These are phyloP conservation scores for Cladosporium cucumerinum DNA, from an alignment of 2,329 filamentous ascomycete genomes.

Conservation along the genomic window DNA sequence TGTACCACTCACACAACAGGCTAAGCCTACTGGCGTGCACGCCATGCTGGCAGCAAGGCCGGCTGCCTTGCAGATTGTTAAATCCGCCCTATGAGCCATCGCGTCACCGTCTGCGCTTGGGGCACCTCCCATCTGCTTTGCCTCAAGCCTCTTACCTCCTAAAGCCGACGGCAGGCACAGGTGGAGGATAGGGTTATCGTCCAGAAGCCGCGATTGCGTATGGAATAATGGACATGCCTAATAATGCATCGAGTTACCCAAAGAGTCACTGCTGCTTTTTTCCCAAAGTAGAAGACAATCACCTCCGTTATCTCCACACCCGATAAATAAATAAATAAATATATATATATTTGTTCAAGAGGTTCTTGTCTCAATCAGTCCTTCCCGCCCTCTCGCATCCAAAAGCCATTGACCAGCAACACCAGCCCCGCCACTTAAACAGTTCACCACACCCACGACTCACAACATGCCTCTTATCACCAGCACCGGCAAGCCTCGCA, in stretches of 20 bases:
- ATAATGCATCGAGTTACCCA: background rate
- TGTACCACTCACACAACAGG: background rate
- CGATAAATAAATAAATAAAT: background rate
- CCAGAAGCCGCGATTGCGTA: background rate
- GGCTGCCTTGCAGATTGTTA: slow-evolving; percentile 1
- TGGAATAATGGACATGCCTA: background rate
- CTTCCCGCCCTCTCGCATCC: background rate
- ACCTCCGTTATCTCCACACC: background rate
- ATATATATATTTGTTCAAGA: slow-evolving; percentile 5
- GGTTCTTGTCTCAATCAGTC: background rate
- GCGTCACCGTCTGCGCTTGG: slow-evolving; percentile 13
- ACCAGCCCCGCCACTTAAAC: slow-evolving; percentile 1
- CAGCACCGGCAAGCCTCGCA: slow-evolving; percentile 53
- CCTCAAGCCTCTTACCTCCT: background rate
- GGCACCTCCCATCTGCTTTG: background rate
- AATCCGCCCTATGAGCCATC: slow-evolving; percentile 1
- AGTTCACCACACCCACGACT: slow-evolving; percentile 17
- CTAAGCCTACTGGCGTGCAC: background rate
- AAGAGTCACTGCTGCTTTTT: background rate
- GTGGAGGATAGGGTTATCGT: background rate
- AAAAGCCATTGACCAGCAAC: slow-evolving; percentile 1
- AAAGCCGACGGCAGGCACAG: background rate
- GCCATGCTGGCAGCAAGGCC: background rate
- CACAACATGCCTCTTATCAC: slow-evolving; percentile 41
- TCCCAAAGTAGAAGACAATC: background rate